Base-by-base conservation (phyloP, 73 alveolate genomes). In the Tetrahymena borealis region DNA sequence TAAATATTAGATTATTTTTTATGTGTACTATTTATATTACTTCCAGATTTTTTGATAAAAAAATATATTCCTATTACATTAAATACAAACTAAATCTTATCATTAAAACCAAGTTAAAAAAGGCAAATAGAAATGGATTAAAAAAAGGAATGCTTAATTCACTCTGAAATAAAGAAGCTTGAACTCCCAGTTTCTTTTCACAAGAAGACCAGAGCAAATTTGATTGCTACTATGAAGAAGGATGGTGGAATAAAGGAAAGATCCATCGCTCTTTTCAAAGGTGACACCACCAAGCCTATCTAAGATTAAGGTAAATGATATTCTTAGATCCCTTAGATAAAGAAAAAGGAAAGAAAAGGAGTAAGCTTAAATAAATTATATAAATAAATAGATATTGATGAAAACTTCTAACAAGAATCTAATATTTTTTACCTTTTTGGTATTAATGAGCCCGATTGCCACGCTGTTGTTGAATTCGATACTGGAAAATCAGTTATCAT, bases 401-500 rank as follows among this genome's bases (percentile, higher is more conserved):
- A 95, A 78, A 94, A 92, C 41, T 90, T 97, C 32, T 91, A 94
- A 9, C 95, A 97, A 79, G 99, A 97, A 91, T 91, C 96, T 42
- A 90, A 85, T 96, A 94, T 97, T 93, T 94, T 94, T 91, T 97
- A 97, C 78, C 94, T 97, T 16, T 96, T 96, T 94, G 99, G 99
- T 42, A 96, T 96, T n/a, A 78, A 93, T 36, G 96, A 94, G 85
- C 92, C 97, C 7, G 97, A 94, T 42, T 96, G 98, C 94, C 91
- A 92, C 40, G 97, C 97, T 60, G 96, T 94, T n/a, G 91, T 97
- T 35, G 98, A 96, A 16, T 78, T 93, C 24, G 96, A 78, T 38
- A 90, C 96, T 38, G 98, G 95, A 18, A 92, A 96, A 43, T 91
- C 94, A 13, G 39, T 90, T 4, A 90, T 97, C 32, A 94, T 97